Conservation (phyloP, 768 basidiomycete species). For the Hygrophoropsis aurantiaca region DNA sequence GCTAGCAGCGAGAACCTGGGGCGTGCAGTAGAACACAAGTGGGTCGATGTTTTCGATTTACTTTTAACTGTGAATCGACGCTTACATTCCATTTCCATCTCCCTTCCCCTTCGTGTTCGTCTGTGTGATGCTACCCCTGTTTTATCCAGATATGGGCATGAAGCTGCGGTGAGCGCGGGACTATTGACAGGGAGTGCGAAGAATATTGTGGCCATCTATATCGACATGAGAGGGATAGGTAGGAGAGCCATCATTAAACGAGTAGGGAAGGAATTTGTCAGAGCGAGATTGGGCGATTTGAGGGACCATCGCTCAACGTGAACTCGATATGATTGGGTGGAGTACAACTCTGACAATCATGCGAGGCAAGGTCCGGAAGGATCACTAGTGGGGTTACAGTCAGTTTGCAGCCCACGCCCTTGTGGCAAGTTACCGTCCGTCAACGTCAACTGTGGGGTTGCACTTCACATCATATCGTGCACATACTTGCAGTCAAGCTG, state of each 20-base stretch:
- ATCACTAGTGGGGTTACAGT: too few species aligned
- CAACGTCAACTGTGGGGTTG: too few species aligned
- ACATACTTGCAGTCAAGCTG: too few species aligned
- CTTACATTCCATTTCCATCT: not conserved
- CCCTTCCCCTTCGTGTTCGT: too few species aligned
- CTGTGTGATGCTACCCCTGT: too few species aligned
- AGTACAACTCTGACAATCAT: too few species aligned
- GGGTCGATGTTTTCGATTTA: constrained; percentile 14
- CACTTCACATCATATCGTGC: too few species aligned
- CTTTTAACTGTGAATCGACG: constrained; percentile 1
- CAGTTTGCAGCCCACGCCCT: too few species aligned
- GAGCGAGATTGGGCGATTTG: constrained; percentile 32
- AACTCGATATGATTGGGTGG: too few species aligned
- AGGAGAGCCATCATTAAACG: constrained; percentile 66
- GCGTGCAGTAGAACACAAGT: constrained; percentile 57
- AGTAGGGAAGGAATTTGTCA: constrained; percentile 58
- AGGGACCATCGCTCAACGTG: constrained; percentile 5
- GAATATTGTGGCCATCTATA: constrained; percentile 75
- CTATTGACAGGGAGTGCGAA: constrained; percentile 63
- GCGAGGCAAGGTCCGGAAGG: too few species aligned
- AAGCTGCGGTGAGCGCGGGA: constrained; percentile 58
- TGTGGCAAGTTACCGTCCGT: too few species aligned
- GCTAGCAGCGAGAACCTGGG: constrained; percentile 48
- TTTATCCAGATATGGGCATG: constrained; percentile 54
- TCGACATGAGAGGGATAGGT: constrained; percentile 74